phyloP scores from a whole-genome alignment of 2,329 filamentous ascomycete genomes.

The Trichoderma atrobrunneum region DNA sequence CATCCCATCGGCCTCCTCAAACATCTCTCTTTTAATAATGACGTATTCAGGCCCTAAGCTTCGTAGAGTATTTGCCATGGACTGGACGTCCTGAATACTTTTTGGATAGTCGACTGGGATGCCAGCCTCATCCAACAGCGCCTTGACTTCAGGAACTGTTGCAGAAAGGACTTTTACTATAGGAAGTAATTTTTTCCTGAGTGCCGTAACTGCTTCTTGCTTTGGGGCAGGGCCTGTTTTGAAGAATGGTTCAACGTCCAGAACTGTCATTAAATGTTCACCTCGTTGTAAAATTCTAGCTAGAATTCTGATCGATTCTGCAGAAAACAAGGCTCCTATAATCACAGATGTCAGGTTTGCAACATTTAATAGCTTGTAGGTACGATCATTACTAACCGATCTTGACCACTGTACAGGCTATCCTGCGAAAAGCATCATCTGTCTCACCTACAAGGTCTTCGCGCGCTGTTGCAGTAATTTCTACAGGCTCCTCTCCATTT shows the following conservation, averaged over 20 bases:
- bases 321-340: background rate
- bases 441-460: background rate
- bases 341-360: background rate
- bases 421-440: background rate
- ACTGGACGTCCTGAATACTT: background rate
- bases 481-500: background rate
- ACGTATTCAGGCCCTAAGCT: background rate
- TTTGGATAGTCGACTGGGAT: background rate
- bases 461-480: background rate
- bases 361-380: background rate
- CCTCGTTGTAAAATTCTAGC: background rate
- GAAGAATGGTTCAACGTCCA: background rate
- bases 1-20: background rate
- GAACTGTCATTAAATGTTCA: background rate
- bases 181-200: background rate
- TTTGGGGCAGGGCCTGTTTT: background rate
- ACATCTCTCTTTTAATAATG: background rate
- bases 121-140: background rate
- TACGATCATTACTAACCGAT: background rate
- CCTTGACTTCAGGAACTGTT: background rate
- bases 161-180: background rate
- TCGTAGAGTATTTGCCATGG: background rate
- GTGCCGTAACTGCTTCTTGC: background rate
- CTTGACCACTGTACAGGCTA: background rate
- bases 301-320: background rate